Conservation (phyloP, 345 rosid genomes). For the Citrus unshiu region DNA sequence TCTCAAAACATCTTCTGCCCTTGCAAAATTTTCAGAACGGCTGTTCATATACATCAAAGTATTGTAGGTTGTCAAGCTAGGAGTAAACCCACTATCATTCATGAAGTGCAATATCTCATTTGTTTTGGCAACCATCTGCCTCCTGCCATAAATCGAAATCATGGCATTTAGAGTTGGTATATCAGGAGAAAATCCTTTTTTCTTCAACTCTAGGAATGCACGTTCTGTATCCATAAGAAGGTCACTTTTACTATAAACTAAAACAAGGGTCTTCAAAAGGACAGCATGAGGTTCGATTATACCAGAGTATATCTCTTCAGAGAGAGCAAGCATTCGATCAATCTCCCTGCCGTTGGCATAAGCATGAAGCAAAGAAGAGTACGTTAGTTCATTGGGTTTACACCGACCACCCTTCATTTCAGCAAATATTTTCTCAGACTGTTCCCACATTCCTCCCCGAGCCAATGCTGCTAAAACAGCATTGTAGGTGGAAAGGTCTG, state of each 20-base stretch:
- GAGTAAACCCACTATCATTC: slow-evolving; percentile 72
- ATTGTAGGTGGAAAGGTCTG: slow-evolving; percentile 89
- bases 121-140: slow-evolving; percentile 68
- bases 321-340: slow-evolving; percentile 68
- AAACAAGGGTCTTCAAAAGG: slow-evolving; percentile 81
- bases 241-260: slow-evolving; percentile 85
- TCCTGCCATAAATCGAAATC: slow-evolving; percentile 87
- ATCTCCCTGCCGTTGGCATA: slow-evolving; percentile 86
- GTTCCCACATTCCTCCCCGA: slow-evolving; percentile 95
- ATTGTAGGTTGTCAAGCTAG: slow-evolving; percentile 81
- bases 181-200: slow-evolving; percentile 69
- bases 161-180: slow-evolving; percentile 78
- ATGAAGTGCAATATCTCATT: slow-evolving; percentile 76
- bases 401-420: slow-evolving; percentile 81
- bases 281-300: slow-evolving; percentile 63
- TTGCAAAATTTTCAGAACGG: slow-evolving; percentile 62
- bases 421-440: slow-evolving; percentile 74
- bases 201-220: slow-evolving; percentile 70
- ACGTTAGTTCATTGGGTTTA: slow-evolving; percentile 83
- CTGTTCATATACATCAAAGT: slow-evolving; percentile 89
- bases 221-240: slow-evolving; percentile 68
- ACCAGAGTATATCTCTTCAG: slow-evolving; percentile 83
- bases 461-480: slow-evolving; percentile 93
- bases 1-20: slow-evolving; percentile 67
- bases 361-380: slow-evolving; percentile 85